Percentiles rank a stretch among this genome's conserved stretches.
These are phyloP conservation scores for Epichloe aotearoae DNA, from an alignment of 2,329 filamentous ascomycete genomes.

Conservation along the genomic window DNA sequence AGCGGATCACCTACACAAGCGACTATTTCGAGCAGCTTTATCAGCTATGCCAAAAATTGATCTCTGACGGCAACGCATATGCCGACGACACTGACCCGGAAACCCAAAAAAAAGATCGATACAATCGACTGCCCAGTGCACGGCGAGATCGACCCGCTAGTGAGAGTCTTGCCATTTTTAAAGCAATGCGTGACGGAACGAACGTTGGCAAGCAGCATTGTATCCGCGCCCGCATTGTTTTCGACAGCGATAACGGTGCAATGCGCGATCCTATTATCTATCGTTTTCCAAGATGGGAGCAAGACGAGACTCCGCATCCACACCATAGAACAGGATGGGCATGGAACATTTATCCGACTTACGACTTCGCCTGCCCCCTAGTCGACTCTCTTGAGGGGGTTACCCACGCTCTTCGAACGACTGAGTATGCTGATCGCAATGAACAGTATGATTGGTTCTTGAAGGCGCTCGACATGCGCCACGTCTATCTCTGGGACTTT, in stretches of 20 bases:
- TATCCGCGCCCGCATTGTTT: conserved; percentile 85
- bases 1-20: conserved; percentile 69
- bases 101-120: conserved; percentile 67
- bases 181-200: conserved; percentile 82
- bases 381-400: conserved; percentile 70
- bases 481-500: conserved; percentile 78
- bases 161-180: conserved; percentile 74
- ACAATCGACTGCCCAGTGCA: conserved; percentile 50
- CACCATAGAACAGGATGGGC: conserved; percentile 67
- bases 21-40: conserved; percentile 84
- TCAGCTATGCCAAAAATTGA: conserved; percentile 61
- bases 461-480: conserved; percentile 56
- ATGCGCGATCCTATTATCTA: conserved; percentile 96
- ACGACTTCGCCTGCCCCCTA: conserved; percentile 74
- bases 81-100: conserved; percentile 80
- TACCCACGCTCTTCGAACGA: conserved; percentile 70
- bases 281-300: conserved; percentile 36
- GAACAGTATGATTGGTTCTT: conserved; percentile 80
- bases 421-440: conserved; percentile 78
- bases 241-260: conserved; percentile 85
- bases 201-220: conserved; percentile 72
- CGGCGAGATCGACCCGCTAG: conserved; percentile 66
- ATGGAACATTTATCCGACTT: conserved; percentile 80
- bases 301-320: conserved; percentile 45
- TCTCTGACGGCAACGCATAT: conserved; percentile 72